Evolutionary conservation across 106 monocot species (phyloP).

Genomic region (Acorus gramineus): DNA sequence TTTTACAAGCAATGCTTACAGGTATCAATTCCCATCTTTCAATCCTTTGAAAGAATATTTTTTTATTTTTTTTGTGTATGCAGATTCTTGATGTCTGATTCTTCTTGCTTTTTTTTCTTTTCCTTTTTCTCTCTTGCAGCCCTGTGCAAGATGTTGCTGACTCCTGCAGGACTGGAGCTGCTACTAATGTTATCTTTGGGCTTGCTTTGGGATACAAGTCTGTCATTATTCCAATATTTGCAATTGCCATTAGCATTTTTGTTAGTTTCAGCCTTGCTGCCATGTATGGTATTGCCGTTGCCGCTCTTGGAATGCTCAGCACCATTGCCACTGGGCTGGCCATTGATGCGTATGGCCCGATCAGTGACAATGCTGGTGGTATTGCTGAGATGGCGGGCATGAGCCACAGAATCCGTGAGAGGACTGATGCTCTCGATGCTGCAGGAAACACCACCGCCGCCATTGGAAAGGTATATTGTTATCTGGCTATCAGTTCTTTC

Average conservation of each 20-base stretch:
- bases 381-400: slow-evolving; percentile 97
- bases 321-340: slow-evolving; percentile 64
- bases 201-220: slow-evolving; percentile 72
- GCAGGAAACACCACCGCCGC: slow-evolving; percentile 91
- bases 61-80: not conserved
- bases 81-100: too few relatives aligned
- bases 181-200: slow-evolving; percentile 67
- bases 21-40: slow-evolving; percentile 12
- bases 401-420: slow-evolving; percentile 71
- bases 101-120: not conserved
- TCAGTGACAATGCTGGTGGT: slow-evolving; percentile 89
- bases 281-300: slow-evolving; percentile 75
- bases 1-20: slow-evolving; percentile 72
- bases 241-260: slow-evolving; percentile 57
- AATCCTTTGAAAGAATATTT: not conserved
- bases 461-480: slow-evolving; percentile 57
- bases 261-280: slow-evolving; percentile 65
- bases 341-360: slow-evolving; percentile 66
- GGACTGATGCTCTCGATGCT: slow-evolving; percentile 82
- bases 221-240: slow-evolving; percentile 66
- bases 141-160: slow-evolving; percentile 78
- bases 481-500: too few relatives aligned
- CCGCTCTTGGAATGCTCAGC: slow-evolving; percentile 65
- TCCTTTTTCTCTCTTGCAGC: slow-evolving; percentile 13
- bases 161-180: slow-evolving; percentile 67